phyloP scores from a whole-genome alignment of 2,329 filamentous ascomycete genomes.

The Penicillium sp. region DNA sequence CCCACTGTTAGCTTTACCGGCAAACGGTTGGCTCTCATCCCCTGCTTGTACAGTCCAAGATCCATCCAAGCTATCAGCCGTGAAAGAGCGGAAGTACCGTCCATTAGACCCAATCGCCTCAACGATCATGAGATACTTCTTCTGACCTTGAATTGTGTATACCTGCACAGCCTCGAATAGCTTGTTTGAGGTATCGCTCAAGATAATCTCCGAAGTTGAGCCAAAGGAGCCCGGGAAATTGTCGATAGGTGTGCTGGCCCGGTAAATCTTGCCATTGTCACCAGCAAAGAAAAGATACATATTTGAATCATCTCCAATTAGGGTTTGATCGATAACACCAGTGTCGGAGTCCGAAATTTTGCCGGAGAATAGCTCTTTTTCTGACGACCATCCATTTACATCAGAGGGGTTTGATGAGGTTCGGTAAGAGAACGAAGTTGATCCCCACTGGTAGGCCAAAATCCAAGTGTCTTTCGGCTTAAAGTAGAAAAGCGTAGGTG shows the following conservation, averaged over 20 bases:
- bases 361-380: conserved; percentile 59
- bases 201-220: conserved; percentile 48
- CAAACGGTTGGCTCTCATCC: conserved; percentile 59
- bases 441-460: conserved; percentile 67
- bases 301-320: conserved; percentile 61
- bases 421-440: conserved; percentile 60
- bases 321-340: conserved; percentile 62
- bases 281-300: conserved; percentile 71
- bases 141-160: conserved; percentile 59
- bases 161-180: conserved; percentile 69
- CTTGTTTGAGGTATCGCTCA: conserved; percentile 57
- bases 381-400: conserved; percentile 57
- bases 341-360: conserved; percentile 53
- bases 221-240: conserved; percentile 66
- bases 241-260: conserved; percentile 62
- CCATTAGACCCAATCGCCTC: conserved; percentile 60
- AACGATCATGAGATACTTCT: conserved; percentile 66
- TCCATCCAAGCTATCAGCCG: conserved; percentile 57
- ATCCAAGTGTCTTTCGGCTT: conserved; percentile 63
- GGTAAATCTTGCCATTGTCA: conserved; percentile 68
- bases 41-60: conserved; percentile 60
- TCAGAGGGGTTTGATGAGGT: conserved; percentile 62
- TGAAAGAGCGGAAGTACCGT: conserved; percentile 68
- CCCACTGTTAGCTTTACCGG: conserved; percentile 65
- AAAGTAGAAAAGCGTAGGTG: conserved; percentile 66